These are phyloP conservation scores for Gamsiella multidivaricata DNA, from an alignment of 192 early-diverging fungal species.

Conservation along the genomic window DNA sequence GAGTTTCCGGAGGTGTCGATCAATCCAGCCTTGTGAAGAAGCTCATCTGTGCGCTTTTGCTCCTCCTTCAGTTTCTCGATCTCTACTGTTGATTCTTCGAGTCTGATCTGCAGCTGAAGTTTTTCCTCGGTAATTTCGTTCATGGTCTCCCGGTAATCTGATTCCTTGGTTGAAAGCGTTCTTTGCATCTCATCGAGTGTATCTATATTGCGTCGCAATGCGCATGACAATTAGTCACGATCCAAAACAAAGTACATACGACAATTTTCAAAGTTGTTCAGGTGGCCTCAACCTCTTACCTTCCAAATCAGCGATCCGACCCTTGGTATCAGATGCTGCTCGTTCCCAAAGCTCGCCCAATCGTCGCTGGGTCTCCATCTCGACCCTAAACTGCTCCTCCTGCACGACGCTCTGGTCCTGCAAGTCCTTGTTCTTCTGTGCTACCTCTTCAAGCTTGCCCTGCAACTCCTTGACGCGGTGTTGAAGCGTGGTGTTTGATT, in stretches of 20 bases:
- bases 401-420: slow-evolving; percentile 59
- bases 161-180: slow-evolving; percentile 17
- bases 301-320: slow-evolving; percentile 64
- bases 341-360: slow-evolving; percentile 70
- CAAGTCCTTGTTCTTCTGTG: slow-evolving; percentile 52
- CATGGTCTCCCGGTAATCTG: slow-evolving; percentile 30
- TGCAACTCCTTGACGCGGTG: slow-evolving; percentile 61
- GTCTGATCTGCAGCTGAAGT: slow-evolving; percentile 59
- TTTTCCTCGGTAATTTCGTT: slow-evolving; percentile 26
- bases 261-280: too few species aligned
- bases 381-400: slow-evolving; percentile 70
- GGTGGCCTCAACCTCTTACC: slow-evolving; percentile 20
- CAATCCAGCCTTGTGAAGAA: slow-evolving; percentile 47
- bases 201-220: slow-evolving; percentile 14
- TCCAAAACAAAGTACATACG: too few species aligned
- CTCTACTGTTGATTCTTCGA: slow-evolving; percentile 29
- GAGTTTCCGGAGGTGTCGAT: slow-evolving; percentile 17
- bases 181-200: slow-evolving; percentile 38
- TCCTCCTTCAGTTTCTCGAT: slow-evolving; percentile 56
- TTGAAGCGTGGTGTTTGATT: slow-evolving; percentile 65
- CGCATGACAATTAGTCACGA: too few species aligned
- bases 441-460: slow-evolving; percentile 56
- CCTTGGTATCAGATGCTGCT: slow-evolving; percentile 64
- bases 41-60: slow-evolving; percentile 59
- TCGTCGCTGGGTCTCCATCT: slow-evolving; percentile 74